These are phyloP conservation scores for Globisporangium lucens DNA, from an alignment of 352 stramenopile genomes.

Conservation along the genomic window DNA sequence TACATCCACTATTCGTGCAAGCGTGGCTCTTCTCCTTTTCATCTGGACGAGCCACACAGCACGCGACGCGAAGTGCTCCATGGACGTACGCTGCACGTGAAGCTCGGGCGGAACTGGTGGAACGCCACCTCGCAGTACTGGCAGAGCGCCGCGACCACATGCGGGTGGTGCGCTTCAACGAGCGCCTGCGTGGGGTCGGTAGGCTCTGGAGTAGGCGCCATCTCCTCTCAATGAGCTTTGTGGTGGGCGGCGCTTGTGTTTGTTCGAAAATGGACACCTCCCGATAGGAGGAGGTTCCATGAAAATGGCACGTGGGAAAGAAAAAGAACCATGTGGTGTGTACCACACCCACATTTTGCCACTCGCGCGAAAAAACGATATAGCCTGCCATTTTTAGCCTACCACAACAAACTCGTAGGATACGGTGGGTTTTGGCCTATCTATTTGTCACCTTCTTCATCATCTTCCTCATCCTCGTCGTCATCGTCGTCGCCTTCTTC, in stretches of 20 bases:
- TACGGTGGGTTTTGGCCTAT: background rate
- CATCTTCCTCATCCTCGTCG: slow-evolving; percentile 12
- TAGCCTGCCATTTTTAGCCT: slow-evolving; percentile 4
- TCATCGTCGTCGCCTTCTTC: slow-evolving; percentile 31
- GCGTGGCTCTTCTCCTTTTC: background rate
- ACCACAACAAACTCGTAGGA: background rate
- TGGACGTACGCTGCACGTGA: slow-evolving; percentile 36
- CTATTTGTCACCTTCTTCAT: slow-evolving; percentile 11
- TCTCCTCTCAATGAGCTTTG: background rate
- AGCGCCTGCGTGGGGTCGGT: background rate
- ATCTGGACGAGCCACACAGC: background rate
- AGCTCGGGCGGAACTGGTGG: slow-evolving; percentile 35
- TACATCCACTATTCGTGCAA: background rate
- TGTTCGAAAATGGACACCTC: slow-evolving; percentile 5
- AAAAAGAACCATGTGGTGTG: background rate
- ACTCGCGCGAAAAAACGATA: background rate
- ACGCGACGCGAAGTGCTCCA: background rate
- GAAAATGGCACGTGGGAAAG: background rate
- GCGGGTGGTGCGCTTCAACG: background rate
- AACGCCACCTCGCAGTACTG: slow-evolving; percentile 42
- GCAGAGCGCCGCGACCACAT: slow-evolving; percentile 24
- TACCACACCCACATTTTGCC: slow-evolving; percentile 1
- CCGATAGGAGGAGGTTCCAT: background rate
- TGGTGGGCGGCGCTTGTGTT: slow-evolving; percentile 1
- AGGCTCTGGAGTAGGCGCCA: background rate